Conservation (phyloP, 176 grass and related monocot species). For the Phragmites australis region DNA sequence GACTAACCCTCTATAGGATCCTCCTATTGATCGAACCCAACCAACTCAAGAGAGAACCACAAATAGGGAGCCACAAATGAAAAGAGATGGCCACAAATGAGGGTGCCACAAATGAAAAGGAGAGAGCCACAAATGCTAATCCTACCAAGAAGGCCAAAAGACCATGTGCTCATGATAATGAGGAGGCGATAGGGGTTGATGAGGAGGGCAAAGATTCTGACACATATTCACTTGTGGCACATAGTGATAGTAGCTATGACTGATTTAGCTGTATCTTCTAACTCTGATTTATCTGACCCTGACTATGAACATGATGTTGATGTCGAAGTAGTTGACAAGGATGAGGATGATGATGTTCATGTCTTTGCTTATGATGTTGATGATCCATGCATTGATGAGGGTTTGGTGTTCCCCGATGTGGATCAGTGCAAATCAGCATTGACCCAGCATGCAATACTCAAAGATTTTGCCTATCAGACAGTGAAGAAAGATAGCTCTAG, state of each 20-base stretch:
- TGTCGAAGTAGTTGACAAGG: neutral
- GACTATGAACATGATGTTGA: neutral
- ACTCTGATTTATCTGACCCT: neutral
- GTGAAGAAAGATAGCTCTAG: neutral
- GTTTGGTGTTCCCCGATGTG: neutral
- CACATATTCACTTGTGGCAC: neutral
- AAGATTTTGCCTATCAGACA: neutral
- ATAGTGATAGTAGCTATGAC: neutral
- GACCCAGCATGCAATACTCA: neutral
- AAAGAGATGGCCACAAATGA: neutral
- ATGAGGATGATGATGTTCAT: neutral
- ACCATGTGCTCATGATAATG: neutral
- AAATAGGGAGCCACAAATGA: no score
- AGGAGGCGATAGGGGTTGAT: neutral
- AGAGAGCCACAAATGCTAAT: no score
- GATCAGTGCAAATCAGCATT: neutral
- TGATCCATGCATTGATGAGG: neutral
- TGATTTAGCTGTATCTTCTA: neutral
- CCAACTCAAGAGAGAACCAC: no score
- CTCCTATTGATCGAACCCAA: no score
- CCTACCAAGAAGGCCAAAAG: neutral
- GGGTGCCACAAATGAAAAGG: neutral
- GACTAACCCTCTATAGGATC: no score
- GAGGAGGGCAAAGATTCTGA: neutral
- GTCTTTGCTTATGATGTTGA: neutral